These are phyloP conservation scores for Ustilago esculenta DNA, from an alignment of 1,284 basidiomycete genomes.

Conservation along the genomic window DNA sequence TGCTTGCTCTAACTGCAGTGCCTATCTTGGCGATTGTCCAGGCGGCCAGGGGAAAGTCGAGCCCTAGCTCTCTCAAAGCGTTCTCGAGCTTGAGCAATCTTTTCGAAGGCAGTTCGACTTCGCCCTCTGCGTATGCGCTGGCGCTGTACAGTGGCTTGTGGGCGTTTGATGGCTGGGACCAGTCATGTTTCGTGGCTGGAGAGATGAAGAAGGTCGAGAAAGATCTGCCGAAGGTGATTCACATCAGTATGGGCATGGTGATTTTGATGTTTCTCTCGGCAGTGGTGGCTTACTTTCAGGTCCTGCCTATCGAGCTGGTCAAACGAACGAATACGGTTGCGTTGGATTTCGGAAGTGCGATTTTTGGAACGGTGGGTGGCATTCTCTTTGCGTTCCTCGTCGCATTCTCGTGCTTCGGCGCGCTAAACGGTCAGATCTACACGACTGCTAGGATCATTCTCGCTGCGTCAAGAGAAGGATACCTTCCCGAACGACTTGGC, in stretches of 20 bases:
- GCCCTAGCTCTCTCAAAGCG: constrained; percentile 37
- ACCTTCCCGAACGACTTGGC: constrained; percentile 70
- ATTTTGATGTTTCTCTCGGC: constrained; percentile 81
- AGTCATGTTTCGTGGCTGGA: constrained; percentile 82
- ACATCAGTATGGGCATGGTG: constrained; percentile 83
- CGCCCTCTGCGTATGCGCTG: constrained; percentile 85
- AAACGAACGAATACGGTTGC: constrained; percentile 83
- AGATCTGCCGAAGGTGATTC: constrained; percentile 88
- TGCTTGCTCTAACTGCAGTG: constrained; percentile 74
- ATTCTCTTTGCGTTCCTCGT: constrained; percentile 88
- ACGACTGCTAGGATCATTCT: constrained; percentile 79
- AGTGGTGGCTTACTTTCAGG: constrained; percentile 91
- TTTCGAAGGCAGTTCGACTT: constrained; percentile 79
- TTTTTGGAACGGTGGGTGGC: constrained; percentile 86
- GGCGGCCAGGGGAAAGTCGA: constrained; percentile 72
- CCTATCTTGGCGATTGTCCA: constrained; percentile 79
- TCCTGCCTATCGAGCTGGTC: constrained; percentile 78
- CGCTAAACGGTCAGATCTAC: constrained; percentile 57
- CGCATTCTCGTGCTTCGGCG: constrained; percentile 79
- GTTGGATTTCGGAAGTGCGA: constrained; percentile 83
- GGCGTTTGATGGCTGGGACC: constrained; percentile 94
- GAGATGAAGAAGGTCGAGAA: constrained; percentile 87
- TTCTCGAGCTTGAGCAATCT: constrained; percentile 66
- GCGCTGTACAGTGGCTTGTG: constrained; percentile 94
- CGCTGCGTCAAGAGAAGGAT: constrained; percentile 86